A percentile compares a stretch with the other conserved stretches of the same genome.
Conservation (phyloP, 1,284 basidiomycete species). For the Melampsora americana region DNA sequence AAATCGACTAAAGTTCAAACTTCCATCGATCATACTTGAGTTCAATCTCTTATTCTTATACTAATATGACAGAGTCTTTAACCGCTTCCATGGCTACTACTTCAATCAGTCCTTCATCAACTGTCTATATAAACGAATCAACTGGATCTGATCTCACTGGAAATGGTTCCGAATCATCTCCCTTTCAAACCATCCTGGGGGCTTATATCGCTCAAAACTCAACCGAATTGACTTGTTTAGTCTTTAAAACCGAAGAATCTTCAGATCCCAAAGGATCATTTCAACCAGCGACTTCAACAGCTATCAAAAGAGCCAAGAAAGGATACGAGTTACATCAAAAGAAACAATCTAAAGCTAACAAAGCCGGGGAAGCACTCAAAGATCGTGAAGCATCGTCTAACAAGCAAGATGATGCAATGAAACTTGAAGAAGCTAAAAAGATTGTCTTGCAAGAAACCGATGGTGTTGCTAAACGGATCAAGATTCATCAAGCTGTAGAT, state of each 20-base stretch:
- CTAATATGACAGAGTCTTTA: not conserved
- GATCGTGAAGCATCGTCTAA: conserved; percentile 1
- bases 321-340: conserved; percentile 81
- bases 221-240: conserved; percentile 62
- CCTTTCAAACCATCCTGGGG: conserved; percentile 76
- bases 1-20: too few species aligned
- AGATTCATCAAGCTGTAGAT: conserved; percentile 68
- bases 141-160: conserved; percentile 71
- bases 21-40: too few species aligned
- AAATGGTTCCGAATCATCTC: conserved; percentile 67
- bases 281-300: conserved; percentile 76
- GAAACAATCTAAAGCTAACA: conserved; percentile 75
- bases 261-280: conserved; percentile 59
- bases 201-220: conserved; percentile 67
- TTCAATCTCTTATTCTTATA: too few species aligned
- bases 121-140: conserved; percentile 53
- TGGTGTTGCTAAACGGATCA: conserved; percentile 61
- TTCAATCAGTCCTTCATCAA: conserved; percentile 28
- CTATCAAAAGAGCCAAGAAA: conserved; percentile 92
- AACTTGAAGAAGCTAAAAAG: conserved; percentile 84
- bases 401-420: conserved; percentile 65
- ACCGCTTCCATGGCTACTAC: not conserved
- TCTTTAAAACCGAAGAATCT: conserved; percentile 57
- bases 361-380: conserved; percentile 60
- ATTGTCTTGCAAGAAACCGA: conserved; percentile 74